Evolutionary conservation across 2,329 filamentous ascomycete species (phyloP).

Genomic region (Phialophora verrucosa): DNA sequence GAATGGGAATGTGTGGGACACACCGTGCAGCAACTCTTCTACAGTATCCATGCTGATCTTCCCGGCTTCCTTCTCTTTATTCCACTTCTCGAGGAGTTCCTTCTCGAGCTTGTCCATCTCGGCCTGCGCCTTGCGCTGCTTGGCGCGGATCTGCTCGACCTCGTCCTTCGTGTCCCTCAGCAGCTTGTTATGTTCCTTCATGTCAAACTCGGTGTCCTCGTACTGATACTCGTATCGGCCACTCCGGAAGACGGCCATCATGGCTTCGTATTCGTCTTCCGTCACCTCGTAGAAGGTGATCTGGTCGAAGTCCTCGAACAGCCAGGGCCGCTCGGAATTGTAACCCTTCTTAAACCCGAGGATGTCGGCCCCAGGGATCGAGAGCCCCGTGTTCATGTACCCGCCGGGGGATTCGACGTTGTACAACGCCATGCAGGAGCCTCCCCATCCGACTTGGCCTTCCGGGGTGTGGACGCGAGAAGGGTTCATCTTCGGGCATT

Average conservation of each 20-base stretch:
- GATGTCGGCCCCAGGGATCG: constrained; percentile 60
- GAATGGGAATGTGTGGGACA: constrained; percentile 26
- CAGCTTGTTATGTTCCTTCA: constrained; percentile 60
- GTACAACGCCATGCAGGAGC: constrained; percentile 61
- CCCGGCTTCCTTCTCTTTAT: constrained; percentile 53
- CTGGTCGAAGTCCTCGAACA: constrained; percentile 64
- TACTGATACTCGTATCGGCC: constrained; percentile 60
- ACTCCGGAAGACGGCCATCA: constrained; percentile 56
- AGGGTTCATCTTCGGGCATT: constrained; percentile 63
- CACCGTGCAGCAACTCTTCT: constrained; percentile 56
- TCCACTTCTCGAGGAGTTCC: constrained; percentile 47
- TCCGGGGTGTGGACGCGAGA: constrained; percentile 63
- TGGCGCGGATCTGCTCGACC: constrained; percentile 52
- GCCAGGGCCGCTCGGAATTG: constrained; percentile 54
- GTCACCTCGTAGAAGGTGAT: constrained; percentile 61
- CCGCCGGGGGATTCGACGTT: constrained; percentile 64
- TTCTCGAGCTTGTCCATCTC: constrained; percentile 49
- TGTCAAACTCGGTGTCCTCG: constrained; percentile 59
- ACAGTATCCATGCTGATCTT: constrained; percentile 58
- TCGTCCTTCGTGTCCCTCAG: constrained; percentile 55
- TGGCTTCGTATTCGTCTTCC: constrained; percentile 57
- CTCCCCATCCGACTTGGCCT: constrained; percentile 62
- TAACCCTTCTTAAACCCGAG: constrained; percentile 60
- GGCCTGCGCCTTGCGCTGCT: constrained; percentile 56
- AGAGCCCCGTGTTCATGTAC: constrained; percentile 61